A percentile compares a stretch with the other conserved stretches of the same genome.
These are phyloP conservation scores for Haematococcus lacustris DNA, from an alignment of 139 green algal genomes.

Conservation along the genomic window DNA sequence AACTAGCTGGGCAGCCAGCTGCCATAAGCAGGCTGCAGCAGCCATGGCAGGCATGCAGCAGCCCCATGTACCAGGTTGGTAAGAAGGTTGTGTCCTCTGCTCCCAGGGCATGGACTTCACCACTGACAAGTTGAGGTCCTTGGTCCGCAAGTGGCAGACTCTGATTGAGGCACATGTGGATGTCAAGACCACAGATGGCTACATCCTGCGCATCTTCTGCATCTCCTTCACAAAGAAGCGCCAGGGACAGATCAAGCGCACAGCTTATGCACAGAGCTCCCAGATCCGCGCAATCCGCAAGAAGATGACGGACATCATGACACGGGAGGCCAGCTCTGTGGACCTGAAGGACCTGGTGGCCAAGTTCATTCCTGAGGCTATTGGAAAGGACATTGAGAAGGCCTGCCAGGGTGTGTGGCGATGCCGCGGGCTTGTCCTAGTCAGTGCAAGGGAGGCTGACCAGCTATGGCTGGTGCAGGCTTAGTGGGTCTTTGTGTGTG, in stretches of 20 bases:
- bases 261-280: constrained; percentile 86
- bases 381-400: constrained; percentile 98
- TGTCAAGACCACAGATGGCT: constrained; percentile 98
- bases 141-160: constrained; percentile 99
- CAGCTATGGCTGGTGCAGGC: too few species aligned
- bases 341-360: constrained; percentile 98
- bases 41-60: too few species aligned
- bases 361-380: constrained; percentile 99
- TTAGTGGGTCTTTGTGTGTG: too few species aligned
- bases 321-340: constrained; percentile 75
- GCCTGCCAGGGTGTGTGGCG: constrained; percentile 59
- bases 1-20: too few species aligned
- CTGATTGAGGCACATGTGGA: constrained; percentile 97
- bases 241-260: constrained; percentile 86
- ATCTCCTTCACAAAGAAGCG: constrained; percentile 98
- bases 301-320: constrained; percentile 99
- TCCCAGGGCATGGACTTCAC: constrained; percentile 97
- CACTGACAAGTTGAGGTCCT: constrained; percentile 96
- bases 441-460: too few species aligned
- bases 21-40: too few species aligned
- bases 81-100: too few species aligned
- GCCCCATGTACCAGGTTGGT: too few species aligned
- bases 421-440: too few species aligned
- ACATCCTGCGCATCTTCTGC: constrained; percentile 93
- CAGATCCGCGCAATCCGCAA: constrained; percentile 84